Base-by-base conservation (phyloP, 1,139 yeast genomes). In the Yamadazyma aaseri region DNA sequence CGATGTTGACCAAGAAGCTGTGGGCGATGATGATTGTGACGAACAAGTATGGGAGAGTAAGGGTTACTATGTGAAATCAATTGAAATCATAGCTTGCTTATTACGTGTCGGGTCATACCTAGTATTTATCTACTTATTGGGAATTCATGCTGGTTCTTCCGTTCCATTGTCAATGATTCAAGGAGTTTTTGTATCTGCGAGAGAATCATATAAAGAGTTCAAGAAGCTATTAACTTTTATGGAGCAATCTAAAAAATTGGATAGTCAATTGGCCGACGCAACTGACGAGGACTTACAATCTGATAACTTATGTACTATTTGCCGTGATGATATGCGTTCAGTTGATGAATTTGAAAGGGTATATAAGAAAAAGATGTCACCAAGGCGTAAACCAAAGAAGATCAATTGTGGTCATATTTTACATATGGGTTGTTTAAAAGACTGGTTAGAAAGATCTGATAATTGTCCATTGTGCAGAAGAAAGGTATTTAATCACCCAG, bases 381-480 rank as follows among this genome's bases (percentile, higher is more conserved):
- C 55, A 6, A 71, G 90, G 40, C 64, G 70, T 36, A 70, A 63
- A 29, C 95, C 97, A 2, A 87, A 87, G 56, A 83, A 74, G 50
- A 67, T 92, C 35, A 70, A 68, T 2, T 92, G 99, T 64, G 84
- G 86, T 13, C 99, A 92, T 58, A 82, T 87, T 36, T 70, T 92
- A 40, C 99, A 92, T 56, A 67, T 84, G 63, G 92, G 95, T 3
- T 92, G 98, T 57, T 71, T 92, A 44, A 85, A 86, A 52, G 85
- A 86, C 47, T 92, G 99, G 99, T 67, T 92, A 46, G 96, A 86
- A 51, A 72, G 96, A 45, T 86, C 96, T 0, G 94, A 84, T 48
- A 76, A 79, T 18, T 92, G 99, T 62, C 98, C 99, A 1, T 79
- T 90, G 37, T 92, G 97, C 58, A 71, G 97, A 45, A 67, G 82